These are phyloP conservation scores for Dimocarpus longan DNA, from an alignment of 345 rosid genomes.

Conservation along the genomic window DNA sequence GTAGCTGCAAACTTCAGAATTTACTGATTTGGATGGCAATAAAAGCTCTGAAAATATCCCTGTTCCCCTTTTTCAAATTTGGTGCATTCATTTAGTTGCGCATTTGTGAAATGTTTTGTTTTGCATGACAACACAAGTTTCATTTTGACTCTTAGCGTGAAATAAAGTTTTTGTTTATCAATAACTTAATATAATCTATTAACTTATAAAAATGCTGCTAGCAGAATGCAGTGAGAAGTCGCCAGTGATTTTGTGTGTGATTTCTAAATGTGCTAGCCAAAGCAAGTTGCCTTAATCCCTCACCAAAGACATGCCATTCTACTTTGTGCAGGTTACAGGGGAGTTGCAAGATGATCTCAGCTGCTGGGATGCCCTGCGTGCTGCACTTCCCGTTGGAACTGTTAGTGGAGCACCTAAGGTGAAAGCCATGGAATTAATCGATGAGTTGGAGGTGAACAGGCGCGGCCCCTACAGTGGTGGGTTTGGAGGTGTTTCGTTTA, in stretches of 20 bases:
- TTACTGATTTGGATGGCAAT: not conserved
- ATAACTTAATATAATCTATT: not conserved
- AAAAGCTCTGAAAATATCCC: not conserved
- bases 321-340: slow-evolving; percentile 67
- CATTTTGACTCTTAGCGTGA: not conserved
- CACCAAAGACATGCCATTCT: not conserved
- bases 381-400: slow-evolving; percentile 91
- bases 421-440: slow-evolving; percentile 89
- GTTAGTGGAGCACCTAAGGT: slow-evolving; percentile 97
- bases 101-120: not conserved
- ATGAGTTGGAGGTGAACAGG: slow-evolving; percentile 63
- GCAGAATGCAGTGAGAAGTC: not conserved
- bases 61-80: not conserved
- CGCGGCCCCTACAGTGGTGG: slow-evolving; percentile 98
- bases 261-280: not conserved
- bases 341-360: slow-evolving; percentile 68
- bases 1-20: not conserved
- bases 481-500: slow-evolving; percentile 73
- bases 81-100: not conserved
- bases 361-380: slow-evolving; percentile 79
- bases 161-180: not conserved
- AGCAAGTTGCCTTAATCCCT: not conserved
- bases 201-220: not conserved
- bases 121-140: not conserved
- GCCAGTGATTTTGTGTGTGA: not conserved